A percentile compares a stretch with the other conserved stretches of the same genome.
phyloP scores from a whole-genome alignment of 116 monocot species.

The Dioscorea cayenensis region DNA sequence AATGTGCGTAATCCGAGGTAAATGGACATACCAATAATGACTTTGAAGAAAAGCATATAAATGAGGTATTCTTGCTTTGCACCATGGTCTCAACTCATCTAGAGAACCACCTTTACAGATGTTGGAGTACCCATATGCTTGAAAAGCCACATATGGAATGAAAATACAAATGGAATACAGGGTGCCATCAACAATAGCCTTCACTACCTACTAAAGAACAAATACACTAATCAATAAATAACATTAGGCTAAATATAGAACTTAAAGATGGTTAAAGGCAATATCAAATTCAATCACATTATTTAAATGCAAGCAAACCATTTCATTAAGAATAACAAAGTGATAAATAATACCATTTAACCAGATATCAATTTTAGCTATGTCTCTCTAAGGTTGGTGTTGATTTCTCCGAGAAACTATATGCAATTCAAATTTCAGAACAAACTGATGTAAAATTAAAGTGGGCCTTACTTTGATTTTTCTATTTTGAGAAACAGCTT shows the following conservation, averaged over 20 bases:
- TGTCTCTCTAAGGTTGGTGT: neutral
- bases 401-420: neutral
- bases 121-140: conserved; percentile 77
- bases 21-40: conserved; percentile 75
- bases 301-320: neutral
- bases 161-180: conserved; percentile 39
- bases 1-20: neutral
- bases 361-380: neutral
- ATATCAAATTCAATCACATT: neutral
- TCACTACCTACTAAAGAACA: conserved; percentile 42
- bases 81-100: conserved; percentile 74
- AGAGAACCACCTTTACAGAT: conserved; percentile 29
- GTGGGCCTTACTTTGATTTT: conserved; percentile 27
- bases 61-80: conserved; percentile 57
- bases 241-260: neutral
- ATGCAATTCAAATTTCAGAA: neutral
- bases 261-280: neutral
- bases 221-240: conserved; percentile 2
- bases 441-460: conserved; percentile 1
- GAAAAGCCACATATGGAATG: conserved; percentile 68
- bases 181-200: conserved; percentile 30
- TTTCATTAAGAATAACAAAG: neutral
- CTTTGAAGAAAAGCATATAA: conserved; percentile 84
- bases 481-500: conserved; percentile 36
- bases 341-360: neutral